Evolutionary conservation across 306 rosid species (phyloP).

Genomic region (Delonix regia): DNA sequence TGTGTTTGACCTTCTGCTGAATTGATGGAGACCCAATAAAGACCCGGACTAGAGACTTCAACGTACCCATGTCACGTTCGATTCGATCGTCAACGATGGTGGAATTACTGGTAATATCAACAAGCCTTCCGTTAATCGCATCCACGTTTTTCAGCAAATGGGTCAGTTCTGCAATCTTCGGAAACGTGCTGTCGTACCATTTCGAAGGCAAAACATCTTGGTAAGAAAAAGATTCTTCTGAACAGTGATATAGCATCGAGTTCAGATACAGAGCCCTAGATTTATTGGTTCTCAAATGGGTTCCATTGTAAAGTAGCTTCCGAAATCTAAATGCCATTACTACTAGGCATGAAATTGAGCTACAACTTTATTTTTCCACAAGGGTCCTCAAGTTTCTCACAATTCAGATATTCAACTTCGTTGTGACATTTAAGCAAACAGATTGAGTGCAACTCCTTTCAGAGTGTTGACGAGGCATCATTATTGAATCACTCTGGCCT

Average conservation of each 20-base stretch:
- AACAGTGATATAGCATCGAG: conserved; percentile 52
- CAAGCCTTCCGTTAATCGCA: conserved; percentile 63
- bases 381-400: not conserved
- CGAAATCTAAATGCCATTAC: conserved; percentile 47
- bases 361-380: not conserved
- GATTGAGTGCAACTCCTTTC: not conserved
- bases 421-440: not conserved
- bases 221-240: conserved; percentile 36
- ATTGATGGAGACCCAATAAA: conserved; percentile 64
- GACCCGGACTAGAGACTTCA: conserved; percentile 68
- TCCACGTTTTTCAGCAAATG: conserved; percentile 60
- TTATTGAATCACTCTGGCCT: not conserved
- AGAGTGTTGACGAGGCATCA: not conserved
- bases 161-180: conserved; percentile 49
- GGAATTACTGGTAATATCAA: conserved; percentile 56
- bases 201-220: conserved; percentile 44
- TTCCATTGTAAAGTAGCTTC: conserved; percentile 32
- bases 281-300: conserved; percentile 37
- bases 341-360: not conserved
- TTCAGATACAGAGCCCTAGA: conserved; percentile 45
- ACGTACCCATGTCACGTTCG: conserved; percentile 54
- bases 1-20: conserved; percentile 49
- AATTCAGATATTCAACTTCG: not conserved
- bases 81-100: conserved; percentile 48
- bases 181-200: conserved; percentile 58